Evolutionary conservation across 1,139 yeast species (phyloP).

Genomic region (Magnusiomyces tetraspermus): DNA sequence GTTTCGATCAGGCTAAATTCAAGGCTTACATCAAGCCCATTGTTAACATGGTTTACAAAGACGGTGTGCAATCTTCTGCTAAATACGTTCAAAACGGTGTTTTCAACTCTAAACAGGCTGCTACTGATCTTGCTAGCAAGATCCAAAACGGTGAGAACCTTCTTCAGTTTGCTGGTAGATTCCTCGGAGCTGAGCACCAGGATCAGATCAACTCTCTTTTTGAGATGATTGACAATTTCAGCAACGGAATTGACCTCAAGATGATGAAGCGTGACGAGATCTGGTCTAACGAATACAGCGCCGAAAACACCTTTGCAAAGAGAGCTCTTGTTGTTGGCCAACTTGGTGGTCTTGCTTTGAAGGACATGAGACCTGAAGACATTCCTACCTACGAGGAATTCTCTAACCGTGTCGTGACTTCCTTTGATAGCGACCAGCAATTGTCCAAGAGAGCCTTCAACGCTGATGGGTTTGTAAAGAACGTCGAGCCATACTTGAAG

Average conservation of each 20-base stretch:
- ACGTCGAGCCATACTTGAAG: background rate
- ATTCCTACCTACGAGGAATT: conserved; percentile 1
- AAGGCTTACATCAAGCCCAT: background rate
- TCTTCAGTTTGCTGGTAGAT: background rate
- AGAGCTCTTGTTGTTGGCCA: background rate
- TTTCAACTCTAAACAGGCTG: background rate
- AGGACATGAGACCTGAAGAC: conserved; percentile 1
- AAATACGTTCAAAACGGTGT: background rate
- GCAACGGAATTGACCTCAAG: background rate
- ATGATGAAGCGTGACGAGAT: background rate
- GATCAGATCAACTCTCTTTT: background rate
- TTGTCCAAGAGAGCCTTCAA: background rate
- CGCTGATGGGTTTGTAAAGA: background rate
- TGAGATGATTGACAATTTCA: background rate
- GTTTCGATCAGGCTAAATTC: background rate
- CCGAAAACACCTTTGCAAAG: too few relatives aligned
- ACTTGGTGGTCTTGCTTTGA: background rate
- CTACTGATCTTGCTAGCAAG: background rate
- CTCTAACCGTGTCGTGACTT: background rate
- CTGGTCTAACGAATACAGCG: background rate
- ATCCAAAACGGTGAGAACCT: background rate
- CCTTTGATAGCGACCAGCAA: background rate
- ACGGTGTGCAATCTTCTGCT: background rate
- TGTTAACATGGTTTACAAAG: background rate
- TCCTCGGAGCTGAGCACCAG: background rate